A percentile compares a stretch with the other conserved stretches of the same genome.
These are phyloP conservation scores for Daldinia decipiens DNA, from an alignment of 495 filamentous ascomycete genomes.

Conservation along the genomic window DNA sequence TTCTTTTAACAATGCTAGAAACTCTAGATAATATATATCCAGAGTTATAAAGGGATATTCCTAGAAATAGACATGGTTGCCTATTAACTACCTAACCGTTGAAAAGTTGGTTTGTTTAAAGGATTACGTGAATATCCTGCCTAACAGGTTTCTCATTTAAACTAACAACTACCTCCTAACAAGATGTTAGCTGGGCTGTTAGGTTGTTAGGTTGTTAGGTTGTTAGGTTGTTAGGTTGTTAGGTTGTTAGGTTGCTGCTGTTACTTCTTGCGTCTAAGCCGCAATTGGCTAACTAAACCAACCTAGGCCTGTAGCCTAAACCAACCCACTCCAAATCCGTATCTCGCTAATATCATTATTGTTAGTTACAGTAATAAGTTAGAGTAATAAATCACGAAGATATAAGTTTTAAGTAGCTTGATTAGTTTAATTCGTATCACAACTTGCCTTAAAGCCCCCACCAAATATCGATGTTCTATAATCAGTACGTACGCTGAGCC, in stretches of 20 bases:
- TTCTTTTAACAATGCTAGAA: background rate
- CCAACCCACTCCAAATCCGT: background rate
- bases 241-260: background rate
- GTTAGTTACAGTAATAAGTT: background rate
- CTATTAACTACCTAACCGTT: background rate
- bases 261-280: background rate
- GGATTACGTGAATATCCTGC: background rate
- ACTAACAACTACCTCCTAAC: no score
- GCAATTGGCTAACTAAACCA: no score
- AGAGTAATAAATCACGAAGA: background rate
- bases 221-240: no score
- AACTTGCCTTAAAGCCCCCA: no score
- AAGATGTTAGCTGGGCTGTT: no score
- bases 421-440: no score
- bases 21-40: slow-evolving; percentile 17
- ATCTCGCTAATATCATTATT: no score
- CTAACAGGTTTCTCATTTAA: background rate
- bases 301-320: slow-evolving; percentile 7
- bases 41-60: background rate
- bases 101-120: background rate
- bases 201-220: background rate
- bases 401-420: background rate
- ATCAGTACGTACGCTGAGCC: no score
- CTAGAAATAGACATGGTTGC: slow-evolving; percentile 13
- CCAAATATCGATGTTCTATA: no score